Percentiles rank a stretch among this genome's conserved stretches.
These are phyloP conservation scores for Cucurbita moschata DNA, from an alignment of 306 rosid genomes.

Conservation along the genomic window DNA sequence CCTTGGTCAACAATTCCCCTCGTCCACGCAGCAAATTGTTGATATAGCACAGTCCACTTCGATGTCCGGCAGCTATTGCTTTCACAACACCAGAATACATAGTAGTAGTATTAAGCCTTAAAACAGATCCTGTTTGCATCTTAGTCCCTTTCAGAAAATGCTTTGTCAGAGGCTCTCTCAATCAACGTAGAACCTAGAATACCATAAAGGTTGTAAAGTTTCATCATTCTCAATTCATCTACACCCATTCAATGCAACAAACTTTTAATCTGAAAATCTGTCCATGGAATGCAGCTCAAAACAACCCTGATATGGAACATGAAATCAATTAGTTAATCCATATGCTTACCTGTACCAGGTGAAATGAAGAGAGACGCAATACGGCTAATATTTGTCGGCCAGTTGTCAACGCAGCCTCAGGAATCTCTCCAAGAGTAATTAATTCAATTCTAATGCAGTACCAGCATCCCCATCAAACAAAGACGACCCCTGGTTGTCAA, in stretches of 20 bases:
- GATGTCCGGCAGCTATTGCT: constrained; percentile 17
- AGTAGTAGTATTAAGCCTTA: constrained; percentile 39
- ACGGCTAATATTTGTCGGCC: background rate
- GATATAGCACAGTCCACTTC: constrained; percentile 11
- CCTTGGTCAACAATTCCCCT: constrained; percentile 20
- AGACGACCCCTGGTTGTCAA: background rate
- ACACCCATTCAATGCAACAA: constrained; percentile 5
- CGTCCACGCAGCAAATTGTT: constrained; percentile 13
- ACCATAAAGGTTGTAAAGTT: constrained; percentile 10
- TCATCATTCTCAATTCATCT: constrained; percentile 28
- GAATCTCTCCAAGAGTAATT: background rate
- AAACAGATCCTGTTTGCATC: constrained; percentile 45
- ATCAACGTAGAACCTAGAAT: constrained; percentile 5
- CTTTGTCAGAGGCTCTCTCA: constrained; percentile 11
- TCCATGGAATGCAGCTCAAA: constrained; percentile 12
- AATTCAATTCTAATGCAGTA: background rate
- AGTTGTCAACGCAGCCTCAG: background rate
- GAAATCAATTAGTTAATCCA: background rate
- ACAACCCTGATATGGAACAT: constrained; percentile 23
- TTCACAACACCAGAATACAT: constrained; percentile 23
- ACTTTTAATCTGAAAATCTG: constrained; percentile 5
- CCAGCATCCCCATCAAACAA: background rate
- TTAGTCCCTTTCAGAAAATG: constrained; percentile 26
- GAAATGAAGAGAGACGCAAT: background rate
- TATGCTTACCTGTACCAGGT: background rate